Percentiles rank a stretch among this genome's conserved stretches.
Conservation (phyloP, 495 filamentous ascomycete species). For the Aspergillus homomorphus region DNA sequence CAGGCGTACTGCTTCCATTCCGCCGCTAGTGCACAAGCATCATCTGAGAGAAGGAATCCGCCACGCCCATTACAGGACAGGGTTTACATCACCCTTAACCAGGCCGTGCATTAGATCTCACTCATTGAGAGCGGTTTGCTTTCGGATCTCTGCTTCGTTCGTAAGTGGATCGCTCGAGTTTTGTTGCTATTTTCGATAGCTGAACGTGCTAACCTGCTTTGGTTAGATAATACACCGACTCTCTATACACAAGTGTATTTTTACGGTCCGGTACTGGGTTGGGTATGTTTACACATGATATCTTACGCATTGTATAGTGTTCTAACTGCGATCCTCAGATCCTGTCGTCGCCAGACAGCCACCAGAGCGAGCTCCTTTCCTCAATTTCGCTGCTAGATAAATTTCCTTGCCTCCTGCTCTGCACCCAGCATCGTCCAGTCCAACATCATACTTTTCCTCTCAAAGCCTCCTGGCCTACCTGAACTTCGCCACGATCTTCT, state of each 20-base stretch:
- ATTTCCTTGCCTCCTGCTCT: background rate
- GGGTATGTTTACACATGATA: constrained; percentile 2
- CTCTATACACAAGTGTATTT: constrained; percentile 1
- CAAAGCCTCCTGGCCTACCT: background rate
- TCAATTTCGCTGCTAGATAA: background rate
- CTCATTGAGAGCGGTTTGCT: background rate
- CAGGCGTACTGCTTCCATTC: constrained; percentile 8
- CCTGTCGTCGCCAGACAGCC: background rate
- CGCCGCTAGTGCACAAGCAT: background rate
- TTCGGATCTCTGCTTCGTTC: background rate
- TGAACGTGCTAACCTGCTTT: background rate
- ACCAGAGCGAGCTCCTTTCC: background rate
- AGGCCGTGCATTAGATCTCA: constrained; percentile 4
- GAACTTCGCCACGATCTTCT: background rate
- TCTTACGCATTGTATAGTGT: constrained; percentile 1
- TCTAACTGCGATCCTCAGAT: constrained; percentile 6
- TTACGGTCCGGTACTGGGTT: constrained; percentile 12
- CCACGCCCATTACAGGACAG: background rate
- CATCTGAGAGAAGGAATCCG: background rate
- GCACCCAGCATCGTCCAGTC: background rate
- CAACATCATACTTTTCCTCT: background rate
- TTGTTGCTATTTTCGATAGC: constrained; percentile 15
- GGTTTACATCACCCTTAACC: background rate
- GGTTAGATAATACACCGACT: background rate
- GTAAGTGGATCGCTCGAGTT: constrained; percentile 8